These are phyloP conservation scores for Trichoderma brevicompactum DNA, from an alignment of 2,329 filamentous ascomycete genomes.

Conservation along the genomic window DNA sequence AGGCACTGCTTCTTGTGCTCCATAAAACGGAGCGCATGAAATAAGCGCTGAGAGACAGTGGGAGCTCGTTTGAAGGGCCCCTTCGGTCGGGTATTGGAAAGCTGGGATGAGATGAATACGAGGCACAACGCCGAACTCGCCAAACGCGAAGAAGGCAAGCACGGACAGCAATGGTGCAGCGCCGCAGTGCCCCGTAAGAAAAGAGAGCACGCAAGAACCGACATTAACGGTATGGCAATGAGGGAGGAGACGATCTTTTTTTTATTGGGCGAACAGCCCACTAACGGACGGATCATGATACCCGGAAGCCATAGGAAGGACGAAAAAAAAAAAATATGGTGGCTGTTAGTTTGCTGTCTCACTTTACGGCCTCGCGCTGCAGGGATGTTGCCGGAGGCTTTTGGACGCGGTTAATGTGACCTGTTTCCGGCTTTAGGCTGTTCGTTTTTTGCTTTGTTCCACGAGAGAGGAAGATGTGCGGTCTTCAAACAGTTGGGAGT, in stretches of 20 bases:
- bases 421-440: not conserved
- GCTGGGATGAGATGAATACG: slow-evolving; percentile 5
- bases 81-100: not conserved
- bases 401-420: not conserved
- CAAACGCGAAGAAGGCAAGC: not conserved
- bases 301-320: not conserved
- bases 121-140: not conserved
- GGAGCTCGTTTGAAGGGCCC: not conserved
- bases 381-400: too few relatives aligned
- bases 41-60: not conserved
- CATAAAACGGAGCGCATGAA: not conserved
- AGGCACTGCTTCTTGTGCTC: slow-evolving; percentile 3
- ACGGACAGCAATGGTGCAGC: not conserved
- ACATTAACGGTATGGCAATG: not conserved
- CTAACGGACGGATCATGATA: not conserved
- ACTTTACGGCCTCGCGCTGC: too few relatives aligned
- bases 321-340: not conserved
- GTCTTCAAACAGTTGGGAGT: not conserved
- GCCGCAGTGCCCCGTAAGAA: not conserved
- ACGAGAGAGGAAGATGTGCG: not conserved
- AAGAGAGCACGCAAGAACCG: not conserved
- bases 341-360: too few relatives aligned
- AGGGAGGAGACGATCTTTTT: not conserved
- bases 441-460: not conserved
- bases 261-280: not conserved